Conservation (phyloP, 2,329 filamentous ascomycete species). For the Scorias spongiosa region DNA sequence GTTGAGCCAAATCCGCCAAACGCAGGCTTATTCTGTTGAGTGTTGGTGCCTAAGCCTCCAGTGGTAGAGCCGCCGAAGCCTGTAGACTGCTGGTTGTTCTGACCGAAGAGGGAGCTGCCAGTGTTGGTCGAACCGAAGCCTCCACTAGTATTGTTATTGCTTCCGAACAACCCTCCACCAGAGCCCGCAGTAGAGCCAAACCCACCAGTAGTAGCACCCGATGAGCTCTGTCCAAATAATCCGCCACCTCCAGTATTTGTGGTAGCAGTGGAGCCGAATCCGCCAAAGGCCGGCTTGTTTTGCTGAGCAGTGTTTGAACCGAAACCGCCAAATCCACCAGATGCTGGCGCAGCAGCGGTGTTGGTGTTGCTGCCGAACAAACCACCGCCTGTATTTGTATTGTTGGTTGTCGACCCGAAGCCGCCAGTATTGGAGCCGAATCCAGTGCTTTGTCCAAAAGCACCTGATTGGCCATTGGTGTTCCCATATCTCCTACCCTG, state of each 20-base stretch:
- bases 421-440: constrained; percentile 35
- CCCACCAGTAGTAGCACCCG: constrained; percentile 5
- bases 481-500: constrained; percentile 77
- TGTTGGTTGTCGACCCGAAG: constrained; percentile 21
- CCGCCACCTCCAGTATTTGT: constrained; percentile 14
- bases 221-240: constrained; percentile 1
- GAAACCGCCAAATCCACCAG: constrained; percentile 14
- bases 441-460: constrained; percentile 55
- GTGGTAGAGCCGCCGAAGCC: constrained; percentile 4
- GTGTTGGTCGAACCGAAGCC: constrained; percentile 3
- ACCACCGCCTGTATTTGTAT: constrained; percentile 13
- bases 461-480: constrained; percentile 61
- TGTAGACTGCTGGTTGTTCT: constrained; percentile 5
- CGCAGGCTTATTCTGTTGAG: constrained; percentile 16
- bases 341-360: constrained; percentile 2
- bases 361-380: constrained; percentile 14
- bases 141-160: constrained; percentile 7
- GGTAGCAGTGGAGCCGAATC: constrained; percentile 11
- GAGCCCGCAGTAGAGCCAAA: constrained; percentile 9
- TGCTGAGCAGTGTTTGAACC: constrained; percentile 9
- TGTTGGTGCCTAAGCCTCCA: constrained; percentile 13
- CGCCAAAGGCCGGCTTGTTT: constrained; percentile 10
- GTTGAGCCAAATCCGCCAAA: constrained; percentile 26
- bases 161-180: constrained; percentile 12
- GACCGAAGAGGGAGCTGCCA: constrained; percentile 11